These are phyloP conservation scores for Vitis hybrid DNA, from an alignment of 177 flowering plant species.

Conservation along the genomic window DNA sequence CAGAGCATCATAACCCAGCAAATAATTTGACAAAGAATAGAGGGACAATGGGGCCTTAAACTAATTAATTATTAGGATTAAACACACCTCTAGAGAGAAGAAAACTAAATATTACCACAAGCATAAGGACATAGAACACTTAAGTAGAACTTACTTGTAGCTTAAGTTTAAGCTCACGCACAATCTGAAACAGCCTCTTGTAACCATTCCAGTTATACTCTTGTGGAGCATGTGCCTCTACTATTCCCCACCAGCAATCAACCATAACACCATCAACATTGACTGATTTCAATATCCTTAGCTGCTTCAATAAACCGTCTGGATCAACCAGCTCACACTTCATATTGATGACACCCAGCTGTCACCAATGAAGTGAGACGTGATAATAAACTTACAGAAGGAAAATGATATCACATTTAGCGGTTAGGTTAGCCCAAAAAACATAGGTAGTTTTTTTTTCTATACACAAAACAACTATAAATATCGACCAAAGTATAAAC, in stretches of 20 bases:
- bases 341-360: slow-evolving; percentile 84
- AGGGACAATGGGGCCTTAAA: neutral
- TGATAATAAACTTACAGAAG: neutral
- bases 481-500: neutral
- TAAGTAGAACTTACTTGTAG: slow-evolving; percentile 57
- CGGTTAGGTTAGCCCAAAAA: too few species aligned
- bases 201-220: slow-evolving; percentile 95
- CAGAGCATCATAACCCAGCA: neutral
- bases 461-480: neutral
- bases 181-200: slow-evolving; percentile 76
- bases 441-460: too few species aligned
- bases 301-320: slow-evolving; percentile 73
- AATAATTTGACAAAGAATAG: neutral
- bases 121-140: neutral
- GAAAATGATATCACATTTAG: neutral
- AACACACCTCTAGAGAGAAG: neutral
- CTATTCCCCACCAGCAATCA: slow-evolving; percentile 99
- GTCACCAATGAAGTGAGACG: slow-evolving; percentile 17
- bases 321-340: slow-evolving; percentile 88
- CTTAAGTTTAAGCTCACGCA: slow-evolving; percentile 75
- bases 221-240: slow-evolving; percentile 85
- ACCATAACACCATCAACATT: slow-evolving; percentile 92
- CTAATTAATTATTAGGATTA: neutral
- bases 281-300: slow-evolving; percentile 66
- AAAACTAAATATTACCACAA: neutral